Percentiles rank a stretch among this genome's conserved stretches.
These are phyloP conservation scores for Nicotiana tomentosiformis DNA, from an alignment of 257 asterid genomes.

Conservation along the genomic window DNA sequence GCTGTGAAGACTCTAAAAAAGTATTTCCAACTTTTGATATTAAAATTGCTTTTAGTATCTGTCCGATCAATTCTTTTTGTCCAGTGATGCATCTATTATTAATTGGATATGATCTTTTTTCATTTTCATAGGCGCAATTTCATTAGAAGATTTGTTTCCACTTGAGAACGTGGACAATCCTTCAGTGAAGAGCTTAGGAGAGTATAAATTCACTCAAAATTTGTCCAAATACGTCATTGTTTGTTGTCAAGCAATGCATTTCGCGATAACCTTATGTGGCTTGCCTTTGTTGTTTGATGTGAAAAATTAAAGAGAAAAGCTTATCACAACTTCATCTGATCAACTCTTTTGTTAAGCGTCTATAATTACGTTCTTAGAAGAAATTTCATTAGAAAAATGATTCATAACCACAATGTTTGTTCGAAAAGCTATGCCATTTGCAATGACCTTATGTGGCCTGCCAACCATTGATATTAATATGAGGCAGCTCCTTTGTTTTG, in stretches of 20 bases:
- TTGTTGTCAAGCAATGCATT: background rate
- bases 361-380: background rate
- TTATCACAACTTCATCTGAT: background rate
- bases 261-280: background rate
- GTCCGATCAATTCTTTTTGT: background rate
- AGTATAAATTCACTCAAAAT: background rate
- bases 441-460: background rate
- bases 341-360: background rate
- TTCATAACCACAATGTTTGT: background rate
- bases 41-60: background rate
- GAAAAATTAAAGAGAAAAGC: background rate
- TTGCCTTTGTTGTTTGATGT: background rate
- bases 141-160: background rate
- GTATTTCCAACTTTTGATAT: background rate
- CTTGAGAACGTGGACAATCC: background rate
- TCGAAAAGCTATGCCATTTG: background rate
- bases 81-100: background rate
- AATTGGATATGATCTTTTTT: background rate
- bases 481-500: background rate
- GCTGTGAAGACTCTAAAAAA: background rate
- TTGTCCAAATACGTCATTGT: background rate
- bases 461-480: background rate
- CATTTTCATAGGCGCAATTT: background rate
- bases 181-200: background rate
- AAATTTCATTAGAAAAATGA: background rate